Conservation (phyloP, 352 stramenopile species). For the Globisporangium canariense region DNA sequence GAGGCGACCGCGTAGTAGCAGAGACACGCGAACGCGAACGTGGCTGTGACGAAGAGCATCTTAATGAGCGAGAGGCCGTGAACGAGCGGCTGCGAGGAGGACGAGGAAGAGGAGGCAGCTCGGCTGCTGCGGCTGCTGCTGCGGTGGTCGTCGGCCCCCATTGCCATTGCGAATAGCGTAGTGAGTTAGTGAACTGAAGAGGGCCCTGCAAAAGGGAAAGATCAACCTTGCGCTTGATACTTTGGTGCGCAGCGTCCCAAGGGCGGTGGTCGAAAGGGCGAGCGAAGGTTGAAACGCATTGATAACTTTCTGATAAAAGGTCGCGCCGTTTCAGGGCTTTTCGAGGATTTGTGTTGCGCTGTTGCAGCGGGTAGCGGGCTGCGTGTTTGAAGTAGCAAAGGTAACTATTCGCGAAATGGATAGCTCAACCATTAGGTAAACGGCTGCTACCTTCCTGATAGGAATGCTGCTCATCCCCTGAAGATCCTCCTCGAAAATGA, state of each 20-base stretch:
- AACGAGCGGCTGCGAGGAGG: not conserved
- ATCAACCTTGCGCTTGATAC: not conserved
- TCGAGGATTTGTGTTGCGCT: not conserved
- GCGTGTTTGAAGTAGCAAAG: too few species aligned
- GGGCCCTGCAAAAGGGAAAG: too few species aligned
- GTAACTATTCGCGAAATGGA: too few species aligned
- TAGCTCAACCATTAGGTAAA: too few species aligned
- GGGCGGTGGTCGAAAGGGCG: not conserved
- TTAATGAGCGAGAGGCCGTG: not conserved
- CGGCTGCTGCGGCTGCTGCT: not conserved
- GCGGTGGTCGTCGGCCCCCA: not conserved
- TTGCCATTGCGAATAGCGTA: not conserved
- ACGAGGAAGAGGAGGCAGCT: not conserved
- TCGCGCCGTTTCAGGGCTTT: not conserved
- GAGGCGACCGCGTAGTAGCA: conserved; percentile 12
- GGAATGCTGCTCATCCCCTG: too few species aligned
- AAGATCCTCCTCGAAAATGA: not conserved
- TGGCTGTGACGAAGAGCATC: conserved; percentile 8
- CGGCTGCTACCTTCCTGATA: too few species aligned
- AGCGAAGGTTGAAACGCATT: not conserved
- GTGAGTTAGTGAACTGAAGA: not conserved
- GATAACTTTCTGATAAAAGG: not conserved
- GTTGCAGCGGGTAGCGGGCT: not conserved
- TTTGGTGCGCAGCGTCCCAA: not conserved
- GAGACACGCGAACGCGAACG: conserved; percentile 12